phyloP scores from a whole-genome alignment of 257 asterid species.

The Solanum okadae region DNA sequence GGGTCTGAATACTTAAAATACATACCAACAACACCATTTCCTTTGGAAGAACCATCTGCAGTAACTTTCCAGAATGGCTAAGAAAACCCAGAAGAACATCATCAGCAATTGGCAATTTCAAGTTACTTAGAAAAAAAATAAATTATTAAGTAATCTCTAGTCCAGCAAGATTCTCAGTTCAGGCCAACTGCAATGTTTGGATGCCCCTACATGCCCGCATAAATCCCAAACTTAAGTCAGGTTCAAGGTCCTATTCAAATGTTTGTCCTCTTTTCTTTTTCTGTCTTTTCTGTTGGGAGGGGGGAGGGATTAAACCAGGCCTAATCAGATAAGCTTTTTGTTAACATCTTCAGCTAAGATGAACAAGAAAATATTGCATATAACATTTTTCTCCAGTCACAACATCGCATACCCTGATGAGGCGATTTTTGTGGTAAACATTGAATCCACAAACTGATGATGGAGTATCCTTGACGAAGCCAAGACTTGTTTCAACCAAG shows the following conservation, averaged over 20 bases:
- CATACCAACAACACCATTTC: conserved; percentile 83
- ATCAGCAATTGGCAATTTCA: not conserved
- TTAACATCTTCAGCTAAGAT: not conserved
- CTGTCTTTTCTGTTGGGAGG: not conserved
- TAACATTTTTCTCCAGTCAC: not conserved
- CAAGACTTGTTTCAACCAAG: conserved; percentile 59
- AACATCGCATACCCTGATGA: conserved; percentile 57
- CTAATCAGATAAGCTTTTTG: not conserved
- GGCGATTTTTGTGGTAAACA: conserved; percentile 89
- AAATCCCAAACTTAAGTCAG: not conserved
- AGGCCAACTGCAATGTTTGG: not conserved
- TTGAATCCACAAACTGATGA: conserved; percentile 62
- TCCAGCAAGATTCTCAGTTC: not conserved
- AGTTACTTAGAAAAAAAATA: not conserved
- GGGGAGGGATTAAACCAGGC: not conserved
- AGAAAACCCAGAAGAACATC: conserved; percentile 12
- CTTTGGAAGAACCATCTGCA: conserved; percentile 67
- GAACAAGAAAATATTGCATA: not conserved
- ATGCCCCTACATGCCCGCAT: not conserved
- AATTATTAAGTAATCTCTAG: not conserved
- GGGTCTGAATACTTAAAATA: conserved; percentile 1
- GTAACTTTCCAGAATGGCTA: conserved; percentile 98
- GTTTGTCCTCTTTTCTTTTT: not conserved
- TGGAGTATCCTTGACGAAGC: conserved; percentile 85
- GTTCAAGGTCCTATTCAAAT: not conserved